Base-by-base conservation (phyloP, 2,329 filamentous ascomycete species). In the Penicillium glabrum region DNA sequence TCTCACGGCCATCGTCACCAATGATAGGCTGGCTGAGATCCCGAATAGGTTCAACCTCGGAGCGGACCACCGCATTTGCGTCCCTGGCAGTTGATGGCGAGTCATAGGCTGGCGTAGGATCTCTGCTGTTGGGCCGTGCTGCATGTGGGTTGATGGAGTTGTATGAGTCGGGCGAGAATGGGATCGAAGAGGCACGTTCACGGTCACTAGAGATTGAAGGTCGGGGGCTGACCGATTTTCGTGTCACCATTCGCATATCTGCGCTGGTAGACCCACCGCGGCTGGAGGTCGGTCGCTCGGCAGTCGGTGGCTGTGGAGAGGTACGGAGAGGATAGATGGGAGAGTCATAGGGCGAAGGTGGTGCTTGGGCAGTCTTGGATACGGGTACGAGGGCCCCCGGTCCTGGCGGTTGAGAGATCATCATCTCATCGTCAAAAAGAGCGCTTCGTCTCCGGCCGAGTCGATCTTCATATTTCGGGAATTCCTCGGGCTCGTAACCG, bases 101-200 rank as follows among this genome's bases (percentile, higher is more conserved):
- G 9, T 74, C 70, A 56, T 78, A 79, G 4, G 67, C 67, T 5
- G 71, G 64, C 2, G 67, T 68, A 5, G 66, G 66, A 47, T 75
- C 73, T 35, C 72, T 68, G 19, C 65, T 65, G 16, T 67, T 67
- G 13, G 73, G 63, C 10, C 70, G 68, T 37, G 72, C 69, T 6
- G 75, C 61, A 64, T 71, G 65, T 1, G 83, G 85, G 55, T 87
- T 87, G 62, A 84, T 77, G 2, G 79, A 75, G 59, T 86, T 82
- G 64, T 85, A 88, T 46, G 80, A 83, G 67, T 88, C 86, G 0
- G 86, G 86, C 5, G 80, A 82, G 67, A 86, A 88, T 0, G 84
- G 84, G 5, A 81, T 75, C 16, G 75, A 75, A 5, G 79, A 76
- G 24, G 72, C 69, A 45, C 74, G 73, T 49, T 77, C 73, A 44